These are phyloP conservation scores for Pseudohyphozyma bogoriensis DNA, from an alignment of 768 basidiomycete genomes.

Conservation along the genomic window DNA sequence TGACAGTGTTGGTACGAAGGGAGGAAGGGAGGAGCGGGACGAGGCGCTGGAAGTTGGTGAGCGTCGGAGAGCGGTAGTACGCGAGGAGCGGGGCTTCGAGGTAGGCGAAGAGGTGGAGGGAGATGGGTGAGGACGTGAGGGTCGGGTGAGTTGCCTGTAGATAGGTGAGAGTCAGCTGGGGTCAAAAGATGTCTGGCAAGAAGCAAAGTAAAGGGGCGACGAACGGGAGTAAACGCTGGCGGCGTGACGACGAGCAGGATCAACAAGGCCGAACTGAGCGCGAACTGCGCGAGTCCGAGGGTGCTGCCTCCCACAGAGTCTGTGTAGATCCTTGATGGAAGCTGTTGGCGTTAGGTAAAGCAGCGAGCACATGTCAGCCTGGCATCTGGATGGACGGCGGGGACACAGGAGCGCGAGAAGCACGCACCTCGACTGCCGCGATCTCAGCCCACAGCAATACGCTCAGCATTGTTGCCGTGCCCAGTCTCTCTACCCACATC, in stretches of 20 bases:
- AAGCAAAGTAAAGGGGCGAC: background rate
- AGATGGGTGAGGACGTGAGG: background rate
- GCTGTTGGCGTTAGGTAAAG: background rate
- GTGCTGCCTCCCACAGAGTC: background rate
- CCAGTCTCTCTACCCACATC: background rate
- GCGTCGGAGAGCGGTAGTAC: conserved; percentile 3
- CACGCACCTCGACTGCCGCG: background rate
- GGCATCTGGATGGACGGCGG: background rate
- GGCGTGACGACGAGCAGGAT: background rate
- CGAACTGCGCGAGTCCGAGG: background rate
- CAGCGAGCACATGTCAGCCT: background rate
- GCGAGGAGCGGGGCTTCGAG: too few relatives aligned
- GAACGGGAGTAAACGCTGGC: background rate
- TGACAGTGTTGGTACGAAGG: background rate
- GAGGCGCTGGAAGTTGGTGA: background rate
- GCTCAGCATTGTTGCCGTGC: background rate
- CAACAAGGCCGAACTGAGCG: background rate
- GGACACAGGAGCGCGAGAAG: background rate
- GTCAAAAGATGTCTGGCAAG: background rate
- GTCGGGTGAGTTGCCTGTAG: conserved; percentile 3
- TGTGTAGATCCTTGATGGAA: background rate
- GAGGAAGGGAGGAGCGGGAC: background rate
- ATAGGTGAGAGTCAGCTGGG: background rate
- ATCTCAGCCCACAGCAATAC: background rate
- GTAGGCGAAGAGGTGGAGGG: too few relatives aligned